phyloP scores from a whole-genome alignment of 345 rosid species.

The Barbarea vulgaris region DNA sequence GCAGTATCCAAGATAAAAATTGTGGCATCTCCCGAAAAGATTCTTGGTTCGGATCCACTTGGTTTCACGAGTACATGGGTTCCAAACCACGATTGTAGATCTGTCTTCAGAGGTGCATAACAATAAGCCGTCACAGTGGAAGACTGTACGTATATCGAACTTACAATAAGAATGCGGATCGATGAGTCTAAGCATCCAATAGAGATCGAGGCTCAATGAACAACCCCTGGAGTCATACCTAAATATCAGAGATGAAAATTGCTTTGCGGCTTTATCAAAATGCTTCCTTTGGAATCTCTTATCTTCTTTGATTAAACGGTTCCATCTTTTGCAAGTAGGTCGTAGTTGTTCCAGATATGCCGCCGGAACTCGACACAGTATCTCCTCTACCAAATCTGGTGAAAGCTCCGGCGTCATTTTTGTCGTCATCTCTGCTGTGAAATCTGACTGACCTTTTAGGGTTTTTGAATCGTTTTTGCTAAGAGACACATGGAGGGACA shows the following conservation, averaged over 20 bases:
- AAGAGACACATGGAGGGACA: constrained; percentile 1
- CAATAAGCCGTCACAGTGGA: not conserved
- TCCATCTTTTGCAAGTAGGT: not conserved
- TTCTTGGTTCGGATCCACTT: not conserved
- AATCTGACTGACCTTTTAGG: not conserved
- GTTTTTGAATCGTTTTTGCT: too few relatives aligned
- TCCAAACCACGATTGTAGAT: not conserved
- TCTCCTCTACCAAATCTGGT: not conserved
- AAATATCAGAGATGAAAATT: too few relatives aligned
- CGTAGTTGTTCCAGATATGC: not conserved
- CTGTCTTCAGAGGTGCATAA: not conserved
- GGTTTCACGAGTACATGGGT: not conserved
- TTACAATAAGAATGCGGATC: not conserved
- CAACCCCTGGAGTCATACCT: not conserved
- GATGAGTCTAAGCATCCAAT: not conserved
- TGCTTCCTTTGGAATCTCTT: not conserved
- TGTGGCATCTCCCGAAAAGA: not conserved
- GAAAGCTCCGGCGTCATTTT: not conserved
- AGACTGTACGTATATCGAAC: not conserved
- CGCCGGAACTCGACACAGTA: not conserved
- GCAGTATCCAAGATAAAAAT: not conserved
- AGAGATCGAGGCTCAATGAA: not conserved
- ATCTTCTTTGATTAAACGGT: not conserved
- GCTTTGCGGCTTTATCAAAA: not conserved
- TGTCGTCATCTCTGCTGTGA: not conserved